phyloP scores from a whole-genome alignment of 2,329 filamentous ascomycete genomes.

The Colletotrichum sp. region DNA sequence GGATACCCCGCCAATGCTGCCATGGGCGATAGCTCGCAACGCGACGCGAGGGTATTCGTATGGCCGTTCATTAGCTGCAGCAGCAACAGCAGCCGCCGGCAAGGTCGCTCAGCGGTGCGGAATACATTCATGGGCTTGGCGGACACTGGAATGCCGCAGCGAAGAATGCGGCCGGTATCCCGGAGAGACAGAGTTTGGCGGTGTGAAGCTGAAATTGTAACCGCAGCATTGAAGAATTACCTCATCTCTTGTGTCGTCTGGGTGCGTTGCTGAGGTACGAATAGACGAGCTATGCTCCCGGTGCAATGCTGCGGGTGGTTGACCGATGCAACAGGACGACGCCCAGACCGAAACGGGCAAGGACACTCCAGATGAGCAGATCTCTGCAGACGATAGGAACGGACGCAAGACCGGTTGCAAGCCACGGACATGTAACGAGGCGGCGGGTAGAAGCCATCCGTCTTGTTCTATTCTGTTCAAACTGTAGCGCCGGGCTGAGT shows the following conservation, averaged over 20 bases:
- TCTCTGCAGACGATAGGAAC: neutral
- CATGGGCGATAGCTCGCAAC: neutral
- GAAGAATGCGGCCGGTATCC: neutral
- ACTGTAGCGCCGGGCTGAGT: neutral
- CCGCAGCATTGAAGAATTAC: neutral
- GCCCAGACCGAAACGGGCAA: neutral
- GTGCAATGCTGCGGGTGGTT: neutral
- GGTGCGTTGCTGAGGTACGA: neutral
- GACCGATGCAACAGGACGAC: neutral
- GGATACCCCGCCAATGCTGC: neutral
- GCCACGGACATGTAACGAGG: neutral
- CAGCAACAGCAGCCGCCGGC: neutral
- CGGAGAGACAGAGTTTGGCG: neutral
- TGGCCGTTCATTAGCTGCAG: neutral
- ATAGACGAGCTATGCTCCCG: neutral
- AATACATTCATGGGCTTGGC: neutral
- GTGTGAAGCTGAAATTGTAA: neutral
- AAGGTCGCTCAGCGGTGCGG: neutral
- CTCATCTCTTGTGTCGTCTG: neutral
- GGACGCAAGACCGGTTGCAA: neutral
- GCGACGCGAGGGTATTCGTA: neutral
- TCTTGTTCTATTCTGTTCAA: neutral
- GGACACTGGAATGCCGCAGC: neutral
- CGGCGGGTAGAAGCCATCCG: conserved; percentile 17
- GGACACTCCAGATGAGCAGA: neutral